Percentiles rank a stretch among this genome's conserved stretches.
Evolutionary conservation across 108 stramenopile species (phyloP).

Genomic region (Skeletonema tropicum): DNA sequence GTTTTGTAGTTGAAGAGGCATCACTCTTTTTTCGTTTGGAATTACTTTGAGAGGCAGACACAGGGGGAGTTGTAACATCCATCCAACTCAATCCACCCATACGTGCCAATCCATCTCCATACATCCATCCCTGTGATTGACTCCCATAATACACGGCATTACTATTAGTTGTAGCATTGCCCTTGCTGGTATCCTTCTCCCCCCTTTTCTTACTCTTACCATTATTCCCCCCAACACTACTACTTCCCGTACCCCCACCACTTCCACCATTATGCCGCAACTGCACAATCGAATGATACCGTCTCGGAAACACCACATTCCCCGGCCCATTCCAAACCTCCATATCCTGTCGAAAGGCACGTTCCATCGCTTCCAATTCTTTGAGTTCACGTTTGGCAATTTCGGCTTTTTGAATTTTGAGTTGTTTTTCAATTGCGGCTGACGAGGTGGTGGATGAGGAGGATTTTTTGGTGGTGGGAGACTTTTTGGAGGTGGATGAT

Average conservation of each 20-base stretch:
- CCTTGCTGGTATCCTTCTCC: background rate
- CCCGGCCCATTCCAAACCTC: conserved; percentile 10
- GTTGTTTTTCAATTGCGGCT: background rate
- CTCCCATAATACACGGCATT: conserved; percentile 3
- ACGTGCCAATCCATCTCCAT: conserved; percentile 28
- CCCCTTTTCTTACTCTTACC: background rate
- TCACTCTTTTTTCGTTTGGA: background rate
- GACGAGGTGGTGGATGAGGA: too few species aligned
- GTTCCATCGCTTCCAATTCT: conserved; percentile 30
- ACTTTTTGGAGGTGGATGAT: too few species aligned
- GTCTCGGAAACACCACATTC: conserved; percentile 2
- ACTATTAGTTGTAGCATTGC: too few species aligned
- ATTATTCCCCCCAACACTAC: too few species aligned
- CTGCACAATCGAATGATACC: conserved; percentile 5
- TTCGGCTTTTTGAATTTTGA: conserved; percentile 13
- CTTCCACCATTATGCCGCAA: background rate
- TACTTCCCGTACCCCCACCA: too few species aligned
- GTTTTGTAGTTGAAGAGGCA: background rate
- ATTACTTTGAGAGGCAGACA: background rate
- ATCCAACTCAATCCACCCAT: conserved; percentile 35
- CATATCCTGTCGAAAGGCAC: conserved; percentile 22
- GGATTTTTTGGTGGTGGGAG: too few species aligned
- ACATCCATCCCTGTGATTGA: conserved; percentile 41
- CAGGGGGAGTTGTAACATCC: conserved; percentile 16
- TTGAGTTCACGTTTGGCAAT: conserved; percentile 23